Evolutionary conservation across 768 basidiomycete genomes (phyloP).

Genomic region (Trametes meyenii): DNA sequence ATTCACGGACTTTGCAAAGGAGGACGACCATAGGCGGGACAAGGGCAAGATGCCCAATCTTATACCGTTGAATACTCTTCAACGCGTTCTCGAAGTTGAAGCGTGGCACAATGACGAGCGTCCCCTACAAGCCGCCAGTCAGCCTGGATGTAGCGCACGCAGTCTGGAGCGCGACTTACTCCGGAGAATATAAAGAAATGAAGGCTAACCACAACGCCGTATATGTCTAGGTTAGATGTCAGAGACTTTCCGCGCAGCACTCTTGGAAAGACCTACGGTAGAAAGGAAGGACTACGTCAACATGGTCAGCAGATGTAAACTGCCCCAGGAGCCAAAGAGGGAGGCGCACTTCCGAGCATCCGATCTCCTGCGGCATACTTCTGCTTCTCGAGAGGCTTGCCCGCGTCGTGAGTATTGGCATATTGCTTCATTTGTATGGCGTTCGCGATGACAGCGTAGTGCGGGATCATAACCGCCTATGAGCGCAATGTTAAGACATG

Average conservation of each 20-base stretch:
- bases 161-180: slow-evolving; percentile 38
- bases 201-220: slow-evolving; percentile 65
- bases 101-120: slow-evolving; percentile 60
- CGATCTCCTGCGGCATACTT: slow-evolving; percentile 55
- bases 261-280: slow-evolving; percentile 19
- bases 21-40: slow-evolving; percentile 62
- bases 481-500: slow-evolving; percentile 37
- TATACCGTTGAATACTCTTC: slow-evolving; percentile 58
- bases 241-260: slow-evolving; percentile 8
- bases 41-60: slow-evolving; percentile 56
- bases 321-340: too few species aligned
- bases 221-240: slow-evolving; percentile 54
- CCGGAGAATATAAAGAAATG: slow-evolving; percentile 59
- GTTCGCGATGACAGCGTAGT: slow-evolving; percentile 42
- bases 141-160: neutral
- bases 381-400: slow-evolving; percentile 9
- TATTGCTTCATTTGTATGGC: slow-evolving; percentile 44
- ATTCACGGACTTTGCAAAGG: slow-evolving; percentile 41
- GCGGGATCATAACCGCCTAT: slow-evolving; percentile 44
- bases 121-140: slow-evolving; percentile 37
- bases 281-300: slow-evolving; percentile 23
- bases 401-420: slow-evolving; percentile 32
- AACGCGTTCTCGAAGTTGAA: slow-evolving; percentile 67
- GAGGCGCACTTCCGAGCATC: slow-evolving; percentile 53
- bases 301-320: neutral